Evolutionary conservation across 2,329 filamentous ascomycete genomes (phyloP).

Genomic region (Fusarium ambrosium): DNA sequence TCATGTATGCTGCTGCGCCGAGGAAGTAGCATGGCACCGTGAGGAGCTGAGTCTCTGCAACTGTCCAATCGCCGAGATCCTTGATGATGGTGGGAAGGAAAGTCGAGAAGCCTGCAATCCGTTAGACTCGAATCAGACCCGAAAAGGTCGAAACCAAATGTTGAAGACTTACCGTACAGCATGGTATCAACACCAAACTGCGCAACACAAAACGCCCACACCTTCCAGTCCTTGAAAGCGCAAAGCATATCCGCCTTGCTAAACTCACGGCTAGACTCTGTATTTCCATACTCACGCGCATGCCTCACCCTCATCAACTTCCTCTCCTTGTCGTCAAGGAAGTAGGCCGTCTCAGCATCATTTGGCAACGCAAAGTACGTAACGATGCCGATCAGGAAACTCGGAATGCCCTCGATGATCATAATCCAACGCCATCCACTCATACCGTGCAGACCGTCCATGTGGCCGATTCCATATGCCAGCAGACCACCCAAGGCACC

Average conservation of each 20-base stretch:
- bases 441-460: slow-evolving; percentile 76
- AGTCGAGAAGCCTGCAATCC: slow-evolving; percentile 73
- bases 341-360: slow-evolving; percentile 67
- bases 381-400: slow-evolving; percentile 54
- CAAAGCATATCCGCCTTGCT: slow-evolving; percentile 73
- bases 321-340: slow-evolving; percentile 69
- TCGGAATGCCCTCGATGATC: slow-evolving; percentile 65
- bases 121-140: neutral
- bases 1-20: slow-evolving; percentile 78
- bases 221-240: slow-evolving; percentile 81
- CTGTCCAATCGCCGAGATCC: slow-evolving; percentile 73
- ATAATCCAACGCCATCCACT: slow-evolving; percentile 81
- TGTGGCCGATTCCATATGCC: slow-evolving; percentile 79
- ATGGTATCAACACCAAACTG: slow-evolving; percentile 83
- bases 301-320: slow-evolving; percentile 71
- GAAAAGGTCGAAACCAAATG: neutral
- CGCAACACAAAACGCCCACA: slow-evolving; percentile 76
- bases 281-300: slow-evolving; percentile 61
- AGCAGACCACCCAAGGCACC: slow-evolving; percentile 80
- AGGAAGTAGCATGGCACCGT: slow-evolving; percentile 84
- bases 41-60: slow-evolving; percentile 77
- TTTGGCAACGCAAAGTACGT: slow-evolving; percentile 55
- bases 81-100: slow-evolving; percentile 85
- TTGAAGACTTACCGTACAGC: slow-evolving; percentile 68
- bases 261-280: slow-evolving; percentile 61